Evolutionary conservation across 2,329 filamentous ascomycete species (phyloP).

Genomic region (Pseudogymnoascus sp.): DNA sequence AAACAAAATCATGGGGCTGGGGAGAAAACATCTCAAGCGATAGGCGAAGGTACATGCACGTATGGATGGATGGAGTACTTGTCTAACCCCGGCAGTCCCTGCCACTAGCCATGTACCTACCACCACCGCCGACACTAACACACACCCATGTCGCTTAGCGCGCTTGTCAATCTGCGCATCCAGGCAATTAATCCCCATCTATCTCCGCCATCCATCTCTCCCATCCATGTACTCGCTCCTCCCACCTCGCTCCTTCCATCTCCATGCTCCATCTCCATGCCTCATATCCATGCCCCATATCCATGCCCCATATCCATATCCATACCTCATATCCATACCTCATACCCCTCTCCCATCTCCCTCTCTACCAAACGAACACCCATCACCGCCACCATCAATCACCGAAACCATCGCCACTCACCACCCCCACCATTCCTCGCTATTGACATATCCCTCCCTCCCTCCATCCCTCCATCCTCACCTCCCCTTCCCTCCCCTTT

Average conservation of each 20-base stretch:
- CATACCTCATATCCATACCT: neutral
- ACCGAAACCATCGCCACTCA: neutral
- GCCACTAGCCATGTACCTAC: neutral
- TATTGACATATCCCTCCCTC: neutral
- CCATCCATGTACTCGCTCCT: too few species aligned
- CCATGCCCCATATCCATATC: neutral
- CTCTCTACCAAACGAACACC: neutral
- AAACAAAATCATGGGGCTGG: neutral
- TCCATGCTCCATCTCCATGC: too few species aligned
- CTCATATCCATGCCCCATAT: too few species aligned
- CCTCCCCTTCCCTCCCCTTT: neutral
- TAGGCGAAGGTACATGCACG: neutral
- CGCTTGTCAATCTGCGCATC: neutral
- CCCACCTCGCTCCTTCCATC: too few species aligned
- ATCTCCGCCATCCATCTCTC: neutral
- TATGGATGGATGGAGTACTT: too few species aligned
- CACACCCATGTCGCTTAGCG: neutral
- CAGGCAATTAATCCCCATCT: neutral
- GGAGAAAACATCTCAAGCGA: neutral
- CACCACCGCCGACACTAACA: neutral
- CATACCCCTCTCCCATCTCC: neutral
- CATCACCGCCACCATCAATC: neutral
- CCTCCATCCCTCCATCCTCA: neutral
- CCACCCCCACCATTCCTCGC: neutral
- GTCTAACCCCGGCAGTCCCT: neutral